These are phyloP conservation scores for Didymella pinodella DNA, from an alignment of 2,329 filamentous ascomycete species.

Conservation along the genomic window DNA sequence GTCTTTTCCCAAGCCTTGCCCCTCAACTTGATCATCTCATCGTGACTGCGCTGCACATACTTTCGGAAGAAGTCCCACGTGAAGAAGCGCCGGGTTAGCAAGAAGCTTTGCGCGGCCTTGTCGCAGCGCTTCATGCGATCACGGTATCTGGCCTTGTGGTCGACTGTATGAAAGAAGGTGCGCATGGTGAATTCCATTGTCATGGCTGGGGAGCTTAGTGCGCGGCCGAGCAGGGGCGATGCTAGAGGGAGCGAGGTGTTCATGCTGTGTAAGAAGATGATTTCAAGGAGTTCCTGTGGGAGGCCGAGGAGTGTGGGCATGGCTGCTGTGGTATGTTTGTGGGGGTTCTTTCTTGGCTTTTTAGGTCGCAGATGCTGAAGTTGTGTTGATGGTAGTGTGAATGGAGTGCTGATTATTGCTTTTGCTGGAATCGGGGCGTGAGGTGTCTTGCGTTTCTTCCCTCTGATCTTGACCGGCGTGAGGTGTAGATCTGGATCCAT, in stretches of 20 bases:
- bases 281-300: conserved; percentile 47
- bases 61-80: conserved; percentile 47
- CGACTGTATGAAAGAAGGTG: conserved; percentile 45
- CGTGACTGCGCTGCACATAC: conserved; percentile 44
- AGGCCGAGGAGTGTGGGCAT: conserved; percentile 47
- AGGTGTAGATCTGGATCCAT: conserved; percentile 46
- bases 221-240: conserved; percentile 42
- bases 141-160: conserved; percentile 39
- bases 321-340: conserved; percentile 29
- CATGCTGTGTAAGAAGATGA: conserved; percentile 49
- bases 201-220: conserved; percentile 40
- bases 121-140: conserved; percentile 33
- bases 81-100: conserved; percentile 48
- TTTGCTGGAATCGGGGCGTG: conserved; percentile 6
- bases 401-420: conserved; percentile 13
- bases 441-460: conserved; percentile 40
- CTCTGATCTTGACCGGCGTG: conserved; percentile 46
- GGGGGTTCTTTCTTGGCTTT: conserved; percentile 20
- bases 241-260: conserved; percentile 45
- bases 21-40: conserved; percentile 36
- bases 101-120: conserved; percentile 35
- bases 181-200: conserved; percentile 44
- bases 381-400: conserved; percentile 12
- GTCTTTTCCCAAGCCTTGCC: conserved; percentile 45
- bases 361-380: conserved; percentile 18